Evolutionary conservation across 306 rosid genomes (phyloP).

Genomic region (Trifolium pratense): DNA sequence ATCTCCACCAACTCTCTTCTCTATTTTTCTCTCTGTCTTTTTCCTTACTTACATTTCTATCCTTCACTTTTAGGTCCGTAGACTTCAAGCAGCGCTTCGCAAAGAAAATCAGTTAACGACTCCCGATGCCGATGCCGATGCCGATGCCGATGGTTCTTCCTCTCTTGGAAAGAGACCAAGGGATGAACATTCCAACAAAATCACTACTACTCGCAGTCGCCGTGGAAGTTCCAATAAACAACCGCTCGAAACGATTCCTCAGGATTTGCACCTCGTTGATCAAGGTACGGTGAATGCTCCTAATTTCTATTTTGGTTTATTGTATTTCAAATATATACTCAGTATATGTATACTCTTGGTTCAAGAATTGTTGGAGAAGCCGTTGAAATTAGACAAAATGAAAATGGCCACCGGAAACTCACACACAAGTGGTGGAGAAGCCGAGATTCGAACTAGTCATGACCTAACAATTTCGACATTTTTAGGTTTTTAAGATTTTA

Average conservation of each 20-base stretch:
- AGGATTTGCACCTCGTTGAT: slow-evolving; percentile 19
- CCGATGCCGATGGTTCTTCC: slow-evolving; percentile 16
- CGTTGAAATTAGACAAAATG: too few relatives aligned
- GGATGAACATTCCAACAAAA: slow-evolving; percentile 44
- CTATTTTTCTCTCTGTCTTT: neutral
- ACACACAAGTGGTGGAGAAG: too few relatives aligned
- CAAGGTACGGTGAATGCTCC: slow-evolving; percentile 38
- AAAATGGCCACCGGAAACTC: too few relatives aligned
- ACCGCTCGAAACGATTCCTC: neutral
- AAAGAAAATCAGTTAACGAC: slow-evolving; percentile 39
- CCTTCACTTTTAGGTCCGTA: slow-evolving; percentile 55
- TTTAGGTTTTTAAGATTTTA: too few relatives aligned
- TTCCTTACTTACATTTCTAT: neutral
- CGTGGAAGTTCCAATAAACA: slow-evolving; percentile 11
- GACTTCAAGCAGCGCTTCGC: slow-evolving; percentile 66
- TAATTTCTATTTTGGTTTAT: neutral
- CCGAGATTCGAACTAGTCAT: too few relatives aligned
- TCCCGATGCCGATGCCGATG: slow-evolving; percentile 7
- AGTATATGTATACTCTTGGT: neutral
- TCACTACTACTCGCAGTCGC: slow-evolving; percentile 37
- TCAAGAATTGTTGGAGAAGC: too few relatives aligned
- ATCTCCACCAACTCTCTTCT: neutral
- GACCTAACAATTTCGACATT: too few relatives aligned
- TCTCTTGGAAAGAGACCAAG: slow-evolving; percentile 55
- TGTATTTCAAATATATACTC: neutral